Evolutionary conservation across 2,329 filamentous ascomycete genomes (phyloP).

Genomic region (Thielaviopsis populi): DNA sequence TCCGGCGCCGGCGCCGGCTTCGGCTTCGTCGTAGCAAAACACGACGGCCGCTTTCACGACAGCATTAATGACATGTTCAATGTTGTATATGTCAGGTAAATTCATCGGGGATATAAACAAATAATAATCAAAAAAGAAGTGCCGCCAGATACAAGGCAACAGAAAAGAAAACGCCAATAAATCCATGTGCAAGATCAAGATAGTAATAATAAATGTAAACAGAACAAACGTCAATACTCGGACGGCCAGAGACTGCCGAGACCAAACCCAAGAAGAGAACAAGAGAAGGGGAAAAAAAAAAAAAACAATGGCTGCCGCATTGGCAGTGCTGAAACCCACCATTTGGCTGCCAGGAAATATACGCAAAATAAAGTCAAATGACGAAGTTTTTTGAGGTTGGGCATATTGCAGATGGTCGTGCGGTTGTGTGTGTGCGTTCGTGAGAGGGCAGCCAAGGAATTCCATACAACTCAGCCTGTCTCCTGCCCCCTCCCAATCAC

Average conservation of each 20-base stretch:
- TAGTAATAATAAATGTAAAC: background rate
- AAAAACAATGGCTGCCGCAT: background rate
- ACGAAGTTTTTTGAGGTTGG: background rate
- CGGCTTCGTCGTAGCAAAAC: background rate
- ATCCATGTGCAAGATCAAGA: background rate
- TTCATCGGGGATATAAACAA: background rate
- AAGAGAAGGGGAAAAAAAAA: background rate
- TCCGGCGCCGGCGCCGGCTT: background rate
- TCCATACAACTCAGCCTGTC: background rate
- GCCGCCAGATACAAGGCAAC: background rate
- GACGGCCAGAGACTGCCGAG: too few species aligned
- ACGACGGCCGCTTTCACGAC: background rate
- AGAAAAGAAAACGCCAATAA: background rate
- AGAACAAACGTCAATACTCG: background rate
- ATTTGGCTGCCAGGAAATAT: background rate
- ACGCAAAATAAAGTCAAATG: background rate
- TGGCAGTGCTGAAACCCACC: constrained; percentile 1
- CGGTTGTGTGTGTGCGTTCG: background rate
- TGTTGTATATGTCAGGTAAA: constrained; percentile 2
- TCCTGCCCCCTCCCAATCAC: background rate
- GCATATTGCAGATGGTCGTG: background rate
- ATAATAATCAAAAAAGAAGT: too few species aligned
- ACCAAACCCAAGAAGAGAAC: background rate
- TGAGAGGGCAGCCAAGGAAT: background rate
- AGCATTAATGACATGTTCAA: background rate